Evolutionary conservation across 352 stramenopile species (phyloP).

Genomic region (Phytopythium vexans): DNA sequence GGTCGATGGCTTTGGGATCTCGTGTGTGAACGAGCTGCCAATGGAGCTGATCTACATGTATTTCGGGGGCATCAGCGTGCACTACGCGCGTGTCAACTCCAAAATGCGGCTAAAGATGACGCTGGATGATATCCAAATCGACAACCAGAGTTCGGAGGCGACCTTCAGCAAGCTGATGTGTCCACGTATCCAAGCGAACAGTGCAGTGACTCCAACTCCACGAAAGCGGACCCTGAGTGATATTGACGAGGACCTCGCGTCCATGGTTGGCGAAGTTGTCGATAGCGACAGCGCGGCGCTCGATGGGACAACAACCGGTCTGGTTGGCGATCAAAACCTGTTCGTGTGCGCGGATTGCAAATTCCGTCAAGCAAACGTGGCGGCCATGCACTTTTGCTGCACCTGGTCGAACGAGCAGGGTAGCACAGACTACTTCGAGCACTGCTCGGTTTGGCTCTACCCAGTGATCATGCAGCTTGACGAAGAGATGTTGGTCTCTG

Average conservation of each 20-base stretch:
- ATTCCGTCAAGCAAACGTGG: conserved; percentile 73
- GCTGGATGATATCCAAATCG: conserved; percentile 82
- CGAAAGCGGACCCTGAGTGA: conserved; percentile 40
- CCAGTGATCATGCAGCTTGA: conserved; percentile 83
- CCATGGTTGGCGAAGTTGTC: conserved; percentile 22
- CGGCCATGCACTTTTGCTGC: conserved; percentile 86
- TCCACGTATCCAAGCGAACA: conserved; percentile 47
- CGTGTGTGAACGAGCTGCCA: conserved; percentile 83
- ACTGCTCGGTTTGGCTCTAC: conserved; percentile 86
- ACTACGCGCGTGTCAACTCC: conserved; percentile 71
- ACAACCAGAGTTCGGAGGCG: conserved; percentile 84
- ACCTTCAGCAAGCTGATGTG: conserved; percentile 85
- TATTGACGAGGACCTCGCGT: conserved; percentile 44
- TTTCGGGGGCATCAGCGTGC: conserved; percentile 72
- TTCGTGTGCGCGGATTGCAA: conserved; percentile 86
- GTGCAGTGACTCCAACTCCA: conserved; percentile 12
- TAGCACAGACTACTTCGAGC: conserved; percentile 88
- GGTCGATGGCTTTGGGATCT: conserved; percentile 79
- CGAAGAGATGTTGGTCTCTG: conserved; percentile 78
- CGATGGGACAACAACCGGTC: conserved; percentile 28
- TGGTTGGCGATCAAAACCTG: conserved; percentile 61
- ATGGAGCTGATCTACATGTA: conserved; percentile 88
- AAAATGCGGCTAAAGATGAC: conserved; percentile 87
- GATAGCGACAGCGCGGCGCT: conserved; percentile 21
- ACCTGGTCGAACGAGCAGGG: conserved; percentile 89